Base-by-base conservation (phyloP, 75 land plant species). In the Azolla pinnata region DNA sequence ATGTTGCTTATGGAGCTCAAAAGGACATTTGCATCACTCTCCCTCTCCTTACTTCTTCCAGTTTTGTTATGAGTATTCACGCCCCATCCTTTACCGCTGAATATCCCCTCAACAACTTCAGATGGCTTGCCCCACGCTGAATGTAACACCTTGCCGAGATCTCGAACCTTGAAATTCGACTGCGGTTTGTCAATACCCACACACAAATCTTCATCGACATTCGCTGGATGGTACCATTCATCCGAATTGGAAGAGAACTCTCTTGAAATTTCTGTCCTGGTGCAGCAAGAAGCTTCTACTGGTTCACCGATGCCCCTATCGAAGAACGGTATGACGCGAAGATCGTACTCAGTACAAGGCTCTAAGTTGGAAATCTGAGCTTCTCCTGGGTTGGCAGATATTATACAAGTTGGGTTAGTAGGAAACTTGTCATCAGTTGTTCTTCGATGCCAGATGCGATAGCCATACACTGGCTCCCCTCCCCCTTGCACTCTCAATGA, bases 91-190 rank as follows among this genome's bases (percentile, higher is more conserved):
- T 31, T 38, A 18, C 47, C 71, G 70, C 53, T 54, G 28, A 64
- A 74, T 50, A 58, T 46, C 32, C 66, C 46, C 35, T 63, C 65
- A 54, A 63, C 57, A 24, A 53, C 70, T 23, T 75, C 71, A 30
- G 47, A 54, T 49, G 51, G 56, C 26, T 79, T 74, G 20, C 66
- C 74, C 75, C 83, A 77, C 33, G 76, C 79, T 23, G 73, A 30
- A 33, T 65, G 66, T 54, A 80, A 56, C 4, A 86, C 62, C 71
- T 77, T 82, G 31, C 81, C 86, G 12, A 86, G 76, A 46, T 83
- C 80, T 29, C 86, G 63, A 18, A 86, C 86, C 71, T 65, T 80
- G 53, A 77, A 86, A 44, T 80, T 62, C 31, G 81, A 74, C 1
- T 17, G 34, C 49, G 32, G 59, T 38, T 9, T 49, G 0, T 54